Evolutionary conservation across 352 stramenopile genomes (phyloP).

Genomic region (Globisporangium takayamanum): DNA sequence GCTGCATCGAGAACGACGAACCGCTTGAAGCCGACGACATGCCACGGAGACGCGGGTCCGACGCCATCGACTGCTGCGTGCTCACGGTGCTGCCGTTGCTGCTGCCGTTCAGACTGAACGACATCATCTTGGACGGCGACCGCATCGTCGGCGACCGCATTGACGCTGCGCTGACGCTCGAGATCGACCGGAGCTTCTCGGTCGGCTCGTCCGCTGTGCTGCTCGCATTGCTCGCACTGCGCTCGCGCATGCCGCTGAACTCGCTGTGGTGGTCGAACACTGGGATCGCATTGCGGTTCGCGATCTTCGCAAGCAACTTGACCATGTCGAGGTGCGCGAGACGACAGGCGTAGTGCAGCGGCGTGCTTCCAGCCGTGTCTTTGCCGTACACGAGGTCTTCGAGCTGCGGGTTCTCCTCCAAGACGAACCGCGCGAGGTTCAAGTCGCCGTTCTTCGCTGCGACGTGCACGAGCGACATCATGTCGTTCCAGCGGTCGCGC

Average conservation of each 20-base stretch:
- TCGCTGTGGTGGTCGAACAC: constrained; percentile 33
- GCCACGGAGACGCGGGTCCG: constrained; percentile 26
- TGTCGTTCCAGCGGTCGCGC: constrained; percentile 63
- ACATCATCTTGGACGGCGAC: constrained; percentile 23
- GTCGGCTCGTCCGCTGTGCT: constrained; percentile 36
- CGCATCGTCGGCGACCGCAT: constrained; percentile 51
- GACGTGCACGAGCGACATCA: constrained; percentile 88
- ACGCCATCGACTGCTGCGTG: constrained; percentile 6
- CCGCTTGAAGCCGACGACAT: constrained; percentile 27
- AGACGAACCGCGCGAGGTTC: constrained; percentile 75
- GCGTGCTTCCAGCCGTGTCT: constrained; percentile 70
- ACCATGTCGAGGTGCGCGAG: constrained; percentile 83
- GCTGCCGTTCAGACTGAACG: constrained; percentile 1
- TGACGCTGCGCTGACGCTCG: constrained; percentile 35
- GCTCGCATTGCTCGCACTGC: constrained; percentile 62
- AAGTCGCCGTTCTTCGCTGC: constrained; percentile 82
- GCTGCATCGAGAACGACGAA: constrained; percentile 52
- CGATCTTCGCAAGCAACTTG: constrained; percentile 75
- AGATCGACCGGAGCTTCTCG: constrained; percentile 60
- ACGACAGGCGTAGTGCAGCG: constrained; percentile 76
- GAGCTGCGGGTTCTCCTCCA: constrained; percentile 74
- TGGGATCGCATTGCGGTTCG: constrained; percentile 72
- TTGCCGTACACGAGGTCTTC: constrained; percentile 83
- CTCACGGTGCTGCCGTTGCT: constrained; percentile 8
- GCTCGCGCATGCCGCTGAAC: constrained; percentile 30